phyloP scores from a whole-genome alignment of 495 filamentous ascomycete genomes.

The Usnea hakonensis region DNA sequence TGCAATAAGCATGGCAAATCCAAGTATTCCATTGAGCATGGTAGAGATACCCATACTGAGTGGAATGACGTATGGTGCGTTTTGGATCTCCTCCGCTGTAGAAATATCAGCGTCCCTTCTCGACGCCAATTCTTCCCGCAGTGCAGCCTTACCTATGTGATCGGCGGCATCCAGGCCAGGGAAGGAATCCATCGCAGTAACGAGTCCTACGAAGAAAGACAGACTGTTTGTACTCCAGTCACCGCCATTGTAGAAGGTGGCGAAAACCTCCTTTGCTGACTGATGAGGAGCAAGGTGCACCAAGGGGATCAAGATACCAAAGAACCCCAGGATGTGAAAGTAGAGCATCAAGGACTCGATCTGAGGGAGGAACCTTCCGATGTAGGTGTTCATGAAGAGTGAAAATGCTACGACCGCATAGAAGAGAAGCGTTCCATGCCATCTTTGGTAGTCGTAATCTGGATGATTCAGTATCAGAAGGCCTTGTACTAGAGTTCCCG shows the following conservation, averaged over 20 bases:
- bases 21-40: constrained; percentile 39
- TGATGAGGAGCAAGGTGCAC: constrained; percentile 40
- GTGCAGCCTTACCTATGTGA: constrained; percentile 26
- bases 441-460: constrained; percentile 31
- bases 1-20: constrained; percentile 42
- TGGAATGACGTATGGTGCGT: constrained; percentile 38
- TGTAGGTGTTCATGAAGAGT: constrained; percentile 35
- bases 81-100: constrained; percentile 42
- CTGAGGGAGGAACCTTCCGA: constrained; percentile 33
- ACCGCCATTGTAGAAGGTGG: constrained; percentile 39
- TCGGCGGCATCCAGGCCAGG: constrained; percentile 32
- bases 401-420: constrained; percentile 35
- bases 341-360: constrained; percentile 41
- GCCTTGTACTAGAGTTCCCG: constrained; percentile 38
- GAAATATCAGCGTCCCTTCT: neutral
- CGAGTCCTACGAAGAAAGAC: constrained; percentile 38
- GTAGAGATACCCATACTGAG: constrained; percentile 38
- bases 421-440: constrained; percentile 38
- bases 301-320: constrained; percentile 44
- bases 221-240: constrained; percentile 37
- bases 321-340: constrained; percentile 45
- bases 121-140: constrained; percentile 24
- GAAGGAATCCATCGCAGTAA: constrained; percentile 29
- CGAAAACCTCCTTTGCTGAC: constrained; percentile 35
- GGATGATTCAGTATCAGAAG: constrained; percentile 31